These are phyloP conservation scores for Amphibolis antarctica DNA, from an alignment of 106 monocot genomes.

Conservation along the genomic window DNA sequence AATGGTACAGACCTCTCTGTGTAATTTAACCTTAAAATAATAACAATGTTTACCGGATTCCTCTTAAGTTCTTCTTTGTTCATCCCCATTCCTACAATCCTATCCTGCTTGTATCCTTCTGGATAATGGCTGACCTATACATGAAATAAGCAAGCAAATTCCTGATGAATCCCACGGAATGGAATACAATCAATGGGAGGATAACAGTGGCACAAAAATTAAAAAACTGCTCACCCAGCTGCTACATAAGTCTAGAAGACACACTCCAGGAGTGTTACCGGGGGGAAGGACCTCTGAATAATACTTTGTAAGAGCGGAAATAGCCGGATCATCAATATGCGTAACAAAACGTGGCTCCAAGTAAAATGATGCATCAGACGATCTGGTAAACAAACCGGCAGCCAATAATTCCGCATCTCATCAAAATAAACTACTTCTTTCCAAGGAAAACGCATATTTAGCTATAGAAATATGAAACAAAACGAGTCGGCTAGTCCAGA, in stretches of 20 bases:
- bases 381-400: conserved; percentile 23
- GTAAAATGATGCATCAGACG: conserved; percentile 64
- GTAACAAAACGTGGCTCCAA: conserved; percentile 87
- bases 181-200: not conserved
- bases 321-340: conserved; percentile 82
- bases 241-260: conserved; percentile 76
- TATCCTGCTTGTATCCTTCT: conserved; percentile 71
- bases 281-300: conserved; percentile 72
- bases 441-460: no score
- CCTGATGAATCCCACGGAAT: not conserved
- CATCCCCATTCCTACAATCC: conserved; percentile 87
- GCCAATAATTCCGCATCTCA: not conserved
- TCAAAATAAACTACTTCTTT: not conserved
- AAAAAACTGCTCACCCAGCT: conserved; percentile 60
- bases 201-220: not conserved
- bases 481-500: not conserved
- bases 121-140: conserved; percentile 84
- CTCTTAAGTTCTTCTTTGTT: conserved; percentile 85
- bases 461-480: not conserved
- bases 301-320: conserved; percentile 72
- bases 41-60: conserved; percentile 34
- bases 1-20: no score
- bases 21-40: no score
- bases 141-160: no score
- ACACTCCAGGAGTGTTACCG: conserved; percentile 62